Evolutionary conservation across 1,284 basidiomycete species (phyloP).

Genomic region (Neonothopanus nambi): DNA sequence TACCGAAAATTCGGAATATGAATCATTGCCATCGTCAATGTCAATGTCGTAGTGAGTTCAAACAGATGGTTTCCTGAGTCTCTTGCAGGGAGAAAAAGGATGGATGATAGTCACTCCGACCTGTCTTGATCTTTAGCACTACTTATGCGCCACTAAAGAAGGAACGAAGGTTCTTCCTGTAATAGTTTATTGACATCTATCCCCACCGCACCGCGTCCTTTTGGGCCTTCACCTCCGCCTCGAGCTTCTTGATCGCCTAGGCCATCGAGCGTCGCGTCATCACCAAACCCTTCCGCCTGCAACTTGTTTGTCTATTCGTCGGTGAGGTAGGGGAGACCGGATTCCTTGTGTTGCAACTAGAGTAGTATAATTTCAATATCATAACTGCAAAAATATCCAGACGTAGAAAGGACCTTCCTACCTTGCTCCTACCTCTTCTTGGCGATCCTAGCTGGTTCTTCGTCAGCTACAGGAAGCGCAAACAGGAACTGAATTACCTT

Average conservation of each 20-base stretch:
- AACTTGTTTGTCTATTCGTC: slow-evolving; percentile 45
- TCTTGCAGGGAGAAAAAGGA: no score
- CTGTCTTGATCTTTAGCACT: no score
- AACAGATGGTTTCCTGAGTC: no score
- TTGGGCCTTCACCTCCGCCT: no score
- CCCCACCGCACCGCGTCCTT: no score
- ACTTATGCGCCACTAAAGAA: no score
- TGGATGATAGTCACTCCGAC: no score
- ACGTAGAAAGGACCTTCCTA: slow-evolving; percentile 57
- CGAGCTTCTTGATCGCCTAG: slow-evolving; percentile 77
- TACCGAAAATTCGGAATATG: no score
- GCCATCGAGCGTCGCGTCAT: slow-evolving; percentile 64
- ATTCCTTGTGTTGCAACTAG: slow-evolving; percentile 79
- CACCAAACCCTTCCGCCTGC: no score
- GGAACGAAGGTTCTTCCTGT: slow-evolving; percentile 85
- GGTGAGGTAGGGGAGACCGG: slow-evolving; percentile 74
- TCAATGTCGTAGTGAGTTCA: no score
- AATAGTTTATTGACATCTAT: slow-evolving; percentile 55
- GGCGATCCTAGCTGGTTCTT: slow-evolving; percentile 77
- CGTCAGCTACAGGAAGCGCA: slow-evolving; percentile 64
- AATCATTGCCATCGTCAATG: no score
- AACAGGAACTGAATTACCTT: slow-evolving; percentile 88
- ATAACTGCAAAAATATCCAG: background rate
- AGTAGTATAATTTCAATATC: background rate
- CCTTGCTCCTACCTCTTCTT: slow-evolving; percentile 88